Percentiles rank a stretch among this genome's conserved stretches.
These are phyloP conservation scores for Termitomyces heimii DNA, from an alignment of 768 basidiomycete genomes.

Conservation along the genomic window DNA sequence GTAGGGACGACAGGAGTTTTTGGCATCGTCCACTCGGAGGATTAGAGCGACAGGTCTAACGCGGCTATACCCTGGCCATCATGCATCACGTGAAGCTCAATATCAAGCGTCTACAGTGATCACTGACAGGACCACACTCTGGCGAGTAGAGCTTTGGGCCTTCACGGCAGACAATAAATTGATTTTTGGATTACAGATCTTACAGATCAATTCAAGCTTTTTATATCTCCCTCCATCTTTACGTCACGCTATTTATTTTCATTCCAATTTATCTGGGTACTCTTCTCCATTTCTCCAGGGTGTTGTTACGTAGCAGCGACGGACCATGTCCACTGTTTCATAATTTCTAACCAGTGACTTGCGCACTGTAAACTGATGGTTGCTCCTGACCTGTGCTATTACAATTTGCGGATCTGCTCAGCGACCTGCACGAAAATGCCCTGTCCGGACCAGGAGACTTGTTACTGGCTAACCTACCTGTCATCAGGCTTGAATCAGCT, in stretches of 20 bases:
- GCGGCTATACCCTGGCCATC: background rate
- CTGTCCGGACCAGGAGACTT: background rate
- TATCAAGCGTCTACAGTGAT: background rate
- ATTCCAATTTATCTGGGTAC: background rate
- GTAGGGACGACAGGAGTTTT: constrained; percentile 7
- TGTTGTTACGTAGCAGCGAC: background rate
- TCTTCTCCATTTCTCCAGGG: background rate
- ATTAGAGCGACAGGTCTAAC: background rate
- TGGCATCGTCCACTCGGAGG: constrained; percentile 14
- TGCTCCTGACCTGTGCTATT: background rate
- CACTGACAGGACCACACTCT: background rate
- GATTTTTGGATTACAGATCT: background rate
- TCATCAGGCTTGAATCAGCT: background rate
- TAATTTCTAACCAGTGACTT: background rate
- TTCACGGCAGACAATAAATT: too few species aligned
- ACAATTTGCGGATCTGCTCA: background rate
- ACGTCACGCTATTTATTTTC: background rate
- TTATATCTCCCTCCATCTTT: background rate
- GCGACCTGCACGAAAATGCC: background rate
- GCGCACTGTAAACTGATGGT: background rate
- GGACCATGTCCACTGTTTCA: background rate
- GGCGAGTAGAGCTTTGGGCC: background rate
- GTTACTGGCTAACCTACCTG: background rate
- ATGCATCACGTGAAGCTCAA: constrained; percentile 4
- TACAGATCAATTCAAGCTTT: constrained; percentile 8